Percentiles rank a stretch among this genome's conserved stretches.
phyloP scores from a whole-genome alignment of 306 rosid species.

The Cotoneaster glaucophyllus region DNA sequence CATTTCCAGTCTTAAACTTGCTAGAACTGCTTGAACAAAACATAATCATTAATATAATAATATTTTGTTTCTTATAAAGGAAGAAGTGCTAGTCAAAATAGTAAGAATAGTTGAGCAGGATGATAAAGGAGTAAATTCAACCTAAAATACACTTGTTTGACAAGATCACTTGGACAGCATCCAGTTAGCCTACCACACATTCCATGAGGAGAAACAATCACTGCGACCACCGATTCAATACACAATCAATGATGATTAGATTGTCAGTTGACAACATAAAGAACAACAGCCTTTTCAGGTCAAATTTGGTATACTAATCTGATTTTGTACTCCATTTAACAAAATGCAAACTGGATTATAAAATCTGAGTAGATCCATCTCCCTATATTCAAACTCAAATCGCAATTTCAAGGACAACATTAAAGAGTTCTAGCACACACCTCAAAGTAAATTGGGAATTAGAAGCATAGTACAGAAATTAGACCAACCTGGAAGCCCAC shows the following conservation, averaged over 20 bases:
- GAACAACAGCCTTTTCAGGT: not conserved
- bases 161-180: slow-evolving; percentile 86
- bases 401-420: not conserved
- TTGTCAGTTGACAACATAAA: not conserved
- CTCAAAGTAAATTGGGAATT: not conserved
- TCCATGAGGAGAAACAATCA: slow-evolving; percentile 96
- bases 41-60: not conserved
- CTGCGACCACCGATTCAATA: slow-evolving; percentile 36
- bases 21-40: slow-evolving; percentile 48
- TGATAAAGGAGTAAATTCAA: slow-evolving; percentile 18
- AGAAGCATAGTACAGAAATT: slow-evolving; percentile 11
- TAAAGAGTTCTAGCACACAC: not conserved
- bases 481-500: slow-evolving; percentile 77
- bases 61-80: not conserved
- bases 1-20: slow-evolving; percentile 62
- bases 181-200: slow-evolving; percentile 93
- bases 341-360: too few relatives aligned
- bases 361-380: not conserved
- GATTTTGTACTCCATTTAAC: too few relatives aligned
- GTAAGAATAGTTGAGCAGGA: not conserved
- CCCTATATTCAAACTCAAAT: not conserved
- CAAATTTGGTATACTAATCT: too few relatives aligned
- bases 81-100: not conserved
- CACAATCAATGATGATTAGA: slow-evolving; percentile 21
- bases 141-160: slow-evolving; percentile 83